Evolutionary conservation across 2,329 filamentous ascomycete genomes (phyloP), one percentile per base, ranked within the genome.

Genomic region (Verticillium klebahnii): DNA sequence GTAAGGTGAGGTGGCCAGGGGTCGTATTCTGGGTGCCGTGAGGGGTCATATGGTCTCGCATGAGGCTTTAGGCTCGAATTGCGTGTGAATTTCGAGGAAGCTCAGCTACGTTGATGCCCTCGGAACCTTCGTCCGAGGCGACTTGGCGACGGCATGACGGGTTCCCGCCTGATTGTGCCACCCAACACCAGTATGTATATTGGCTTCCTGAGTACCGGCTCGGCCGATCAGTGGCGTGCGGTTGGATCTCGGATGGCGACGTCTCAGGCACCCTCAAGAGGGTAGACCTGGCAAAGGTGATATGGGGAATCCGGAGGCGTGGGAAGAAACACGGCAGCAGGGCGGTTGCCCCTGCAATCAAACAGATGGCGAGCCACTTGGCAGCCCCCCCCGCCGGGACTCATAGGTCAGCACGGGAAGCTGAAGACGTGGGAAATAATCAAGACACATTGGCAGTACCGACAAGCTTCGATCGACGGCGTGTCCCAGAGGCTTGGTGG

Each of bases 1-100:
- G 59, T 60, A 50, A 23, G 19, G 11, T 50, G 45, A 50, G 19
- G 45, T 23, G 11, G 45, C 12, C n/a, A 50, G 45, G 45, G 45
- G 45, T 50, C 5, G 19, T 50, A 50, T 23, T 50, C 12, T 61
- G 57, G 62, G 52, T 61, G 59, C 58, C 55, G 63, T 61, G 63
- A 62, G 59, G 62, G 54, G 60, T 55, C 62, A 57, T 60, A 59
- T 57, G 57, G 52, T 17, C 40, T 56, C 31, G 23, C n/a, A 50
- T 29, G 34, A 54, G 29, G 56, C 36, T 45, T 63, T 59, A 61
- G 61, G 61, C 25, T 34, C 32, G 23, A 40, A 56, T 58, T 31
- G 37, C 40, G 56, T 25, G 19, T 14, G 9, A 7, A 29, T 25
- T 3, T 23, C 8, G 45, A 23, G 45, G 19, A 14, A 50, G 19